Conservation (phyloP, 352 stramenopile species). For the Globisporangium cylindrosporum region DNA sequence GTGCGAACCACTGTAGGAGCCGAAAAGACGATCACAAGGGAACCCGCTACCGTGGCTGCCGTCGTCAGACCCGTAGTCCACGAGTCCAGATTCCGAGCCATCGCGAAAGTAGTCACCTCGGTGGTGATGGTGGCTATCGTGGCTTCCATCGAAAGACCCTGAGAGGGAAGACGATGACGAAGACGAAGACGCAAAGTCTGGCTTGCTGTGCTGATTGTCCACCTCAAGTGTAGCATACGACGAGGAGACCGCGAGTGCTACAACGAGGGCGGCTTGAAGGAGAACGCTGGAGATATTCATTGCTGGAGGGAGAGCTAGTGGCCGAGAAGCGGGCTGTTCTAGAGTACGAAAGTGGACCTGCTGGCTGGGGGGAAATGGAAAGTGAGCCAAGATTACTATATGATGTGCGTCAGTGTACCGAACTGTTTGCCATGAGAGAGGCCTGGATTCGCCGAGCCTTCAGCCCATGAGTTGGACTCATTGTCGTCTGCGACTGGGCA, state of each 20-base stretch:
- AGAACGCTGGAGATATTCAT: conserved; percentile 12
- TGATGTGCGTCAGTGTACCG: too few species aligned
- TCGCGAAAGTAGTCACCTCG: not conserved
- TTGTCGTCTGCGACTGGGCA: too few species aligned
- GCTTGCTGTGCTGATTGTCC: not conserved
- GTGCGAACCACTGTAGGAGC: not conserved
- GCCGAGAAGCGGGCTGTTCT: too few species aligned
- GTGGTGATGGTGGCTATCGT: not conserved
- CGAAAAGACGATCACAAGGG: not conserved
- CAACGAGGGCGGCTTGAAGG: not conserved
- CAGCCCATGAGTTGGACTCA: too few species aligned
- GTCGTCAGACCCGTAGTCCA: not conserved
- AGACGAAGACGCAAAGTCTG: not conserved
- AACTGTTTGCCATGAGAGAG: too few species aligned
- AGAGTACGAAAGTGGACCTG: too few species aligned
- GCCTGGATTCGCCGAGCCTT: too few species aligned
- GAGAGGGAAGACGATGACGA: not conserved
- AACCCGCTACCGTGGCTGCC: conserved; percentile 1
- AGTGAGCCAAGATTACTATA: not conserved
- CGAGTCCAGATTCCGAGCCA: not conserved
- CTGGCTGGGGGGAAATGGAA: not conserved
- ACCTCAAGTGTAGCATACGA: not conserved
- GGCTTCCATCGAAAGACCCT: not conserved
- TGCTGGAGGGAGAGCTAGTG: not conserved
- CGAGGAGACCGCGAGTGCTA: not conserved